Evolutionary conservation across 2,329 filamentous ascomycete genomes (phyloP).

Genomic region (Incumbomyces delicatus): DNA sequence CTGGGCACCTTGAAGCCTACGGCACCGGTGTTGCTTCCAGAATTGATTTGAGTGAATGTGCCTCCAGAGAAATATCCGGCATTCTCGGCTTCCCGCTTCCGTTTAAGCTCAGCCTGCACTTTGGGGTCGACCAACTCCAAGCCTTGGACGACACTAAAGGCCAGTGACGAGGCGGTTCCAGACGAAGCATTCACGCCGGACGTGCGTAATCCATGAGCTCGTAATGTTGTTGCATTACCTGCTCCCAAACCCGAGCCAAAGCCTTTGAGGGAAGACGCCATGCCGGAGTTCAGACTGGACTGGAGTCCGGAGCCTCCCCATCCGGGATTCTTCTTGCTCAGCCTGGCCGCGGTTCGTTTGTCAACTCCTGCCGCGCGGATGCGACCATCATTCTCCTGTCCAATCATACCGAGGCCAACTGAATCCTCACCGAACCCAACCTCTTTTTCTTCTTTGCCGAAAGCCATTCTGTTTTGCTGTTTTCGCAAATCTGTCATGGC

Average conservation of each 20-base stretch:
- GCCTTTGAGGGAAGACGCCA: constrained; percentile 71
- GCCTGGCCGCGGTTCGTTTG: constrained; percentile 81
- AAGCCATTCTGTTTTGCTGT: constrained; percentile 90
- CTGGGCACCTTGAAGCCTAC: constrained; percentile 75
- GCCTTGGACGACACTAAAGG: constrained; percentile 90
- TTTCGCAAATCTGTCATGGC: constrained; percentile 96
- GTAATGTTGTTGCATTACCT: constrained; percentile 55
- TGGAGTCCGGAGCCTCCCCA: constrained; percentile 57
- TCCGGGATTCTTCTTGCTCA: constrained; percentile 89
- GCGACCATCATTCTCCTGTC: constrained; percentile 74
- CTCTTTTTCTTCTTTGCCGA: constrained; percentile 91
- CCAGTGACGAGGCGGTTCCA: constrained; percentile 76
- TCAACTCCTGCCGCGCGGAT: constrained; percentile 85
- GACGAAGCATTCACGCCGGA: constrained; percentile 65
- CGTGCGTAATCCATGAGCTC: constrained; percentile 67
- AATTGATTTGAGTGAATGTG: constrained; percentile 76
- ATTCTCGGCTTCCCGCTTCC: constrained; percentile 88
- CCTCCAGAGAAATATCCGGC: constrained; percentile 95
- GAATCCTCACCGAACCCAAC: constrained; percentile 84
- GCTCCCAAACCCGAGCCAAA: constrained; percentile 52
- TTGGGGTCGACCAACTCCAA: constrained; percentile 93
- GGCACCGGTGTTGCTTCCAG: constrained; percentile 24
- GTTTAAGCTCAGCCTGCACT: constrained; percentile 72
- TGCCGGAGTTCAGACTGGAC: constrained; percentile 47
- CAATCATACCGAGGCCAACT: constrained; percentile 89